Conservation (phyloP, 2,329 filamentous ascomycete genomes). For the Malbranchea zuffiana region DNA sequence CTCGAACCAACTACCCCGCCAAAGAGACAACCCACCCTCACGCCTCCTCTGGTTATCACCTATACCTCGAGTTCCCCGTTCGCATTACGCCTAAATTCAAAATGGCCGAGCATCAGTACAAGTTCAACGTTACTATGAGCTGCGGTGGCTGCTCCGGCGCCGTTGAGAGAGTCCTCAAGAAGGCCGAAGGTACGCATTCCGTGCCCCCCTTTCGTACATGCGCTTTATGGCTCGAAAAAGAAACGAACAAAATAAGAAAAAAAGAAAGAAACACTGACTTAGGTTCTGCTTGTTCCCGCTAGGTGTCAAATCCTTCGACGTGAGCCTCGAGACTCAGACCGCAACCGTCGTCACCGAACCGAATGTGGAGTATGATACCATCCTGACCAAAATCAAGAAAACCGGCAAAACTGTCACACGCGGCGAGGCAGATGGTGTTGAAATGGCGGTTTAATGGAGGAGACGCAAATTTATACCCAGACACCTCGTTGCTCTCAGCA, state of each 20-base stretch:
- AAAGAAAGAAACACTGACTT: neutral
- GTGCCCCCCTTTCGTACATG: neutral
- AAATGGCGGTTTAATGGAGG: constrained; percentile 26
- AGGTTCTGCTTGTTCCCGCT: neutral
- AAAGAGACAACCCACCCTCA: no score
- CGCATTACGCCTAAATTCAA: no score
- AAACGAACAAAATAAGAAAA: neutral
- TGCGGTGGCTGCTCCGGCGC: constrained; percentile 95
- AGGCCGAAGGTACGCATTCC: constrained; percentile 61
- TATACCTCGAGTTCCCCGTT: neutral
- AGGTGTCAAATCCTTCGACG: constrained; percentile 81
- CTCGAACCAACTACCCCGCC: no score
- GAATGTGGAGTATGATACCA: constrained; percentile 62
- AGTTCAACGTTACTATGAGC: constrained; percentile 88
- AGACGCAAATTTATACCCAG: no score
- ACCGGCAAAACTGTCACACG: constrained; percentile 86
- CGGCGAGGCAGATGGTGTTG: constrained; percentile 36
- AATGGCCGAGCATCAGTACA: constrained; percentile 81
- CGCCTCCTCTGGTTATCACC: no score
- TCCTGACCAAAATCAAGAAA: constrained; percentile 83
- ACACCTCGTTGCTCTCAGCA: no score
- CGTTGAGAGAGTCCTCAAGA: constrained; percentile 82
- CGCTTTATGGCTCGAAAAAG: neutral
- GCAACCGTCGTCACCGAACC: constrained; percentile 64
- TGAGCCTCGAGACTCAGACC: constrained; percentile 75